These are phyloP conservation scores for Apiospora rasikravindrae DNA, from an alignment of 2,329 filamentous ascomycete genomes.

Conservation along the genomic window DNA sequence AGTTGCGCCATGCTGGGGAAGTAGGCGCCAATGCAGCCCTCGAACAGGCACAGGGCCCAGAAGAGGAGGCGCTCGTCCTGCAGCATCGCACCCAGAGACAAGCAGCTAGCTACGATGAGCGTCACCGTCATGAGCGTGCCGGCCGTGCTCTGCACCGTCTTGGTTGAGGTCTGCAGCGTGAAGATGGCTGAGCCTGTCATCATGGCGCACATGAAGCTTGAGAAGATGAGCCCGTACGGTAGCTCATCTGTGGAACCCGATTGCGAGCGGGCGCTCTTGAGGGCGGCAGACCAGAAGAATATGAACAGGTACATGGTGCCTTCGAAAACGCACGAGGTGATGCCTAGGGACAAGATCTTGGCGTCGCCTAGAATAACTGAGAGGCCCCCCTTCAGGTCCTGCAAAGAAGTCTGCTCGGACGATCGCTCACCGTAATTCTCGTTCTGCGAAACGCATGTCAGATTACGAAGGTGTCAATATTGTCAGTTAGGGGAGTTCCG, in stretches of 20 bases:
- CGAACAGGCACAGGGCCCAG: slow-evolving; percentile 59
- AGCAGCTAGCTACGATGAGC: slow-evolving; percentile 35
- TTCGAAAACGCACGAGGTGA: slow-evolving; percentile 63
- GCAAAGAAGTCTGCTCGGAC: background rate
- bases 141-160: slow-evolving; percentile 31
- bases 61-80: slow-evolving; percentile 49
- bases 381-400: slow-evolving; percentile 24
- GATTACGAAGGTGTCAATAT: background rate
- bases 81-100: slow-evolving; percentile 45
- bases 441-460: background rate
- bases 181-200: slow-evolving; percentile 30
- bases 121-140: slow-evolving; percentile 38
- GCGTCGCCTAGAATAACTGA: slow-evolving; percentile 43
- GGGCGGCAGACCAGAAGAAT: slow-evolving; percentile 64
- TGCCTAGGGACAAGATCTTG: slow-evolving; percentile 55
- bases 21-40: slow-evolving; percentile 59
- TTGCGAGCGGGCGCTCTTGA: slow-evolving; percentile 46
- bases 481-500: background rate
- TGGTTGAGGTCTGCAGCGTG: slow-evolving; percentile 19
- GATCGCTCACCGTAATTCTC: slow-evolving; percentile 20
- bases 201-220: slow-evolving; percentile 38
- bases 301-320: slow-evolving; percentile 67
- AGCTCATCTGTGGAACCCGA: slow-evolving; percentile 22
- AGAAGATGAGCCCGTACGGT: slow-evolving; percentile 36
- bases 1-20: slow-evolving; percentile 58